phyloP scores from a whole-genome alignment of 805 yeast genomes.

The Wickerhamomyces bisporus region DNA sequence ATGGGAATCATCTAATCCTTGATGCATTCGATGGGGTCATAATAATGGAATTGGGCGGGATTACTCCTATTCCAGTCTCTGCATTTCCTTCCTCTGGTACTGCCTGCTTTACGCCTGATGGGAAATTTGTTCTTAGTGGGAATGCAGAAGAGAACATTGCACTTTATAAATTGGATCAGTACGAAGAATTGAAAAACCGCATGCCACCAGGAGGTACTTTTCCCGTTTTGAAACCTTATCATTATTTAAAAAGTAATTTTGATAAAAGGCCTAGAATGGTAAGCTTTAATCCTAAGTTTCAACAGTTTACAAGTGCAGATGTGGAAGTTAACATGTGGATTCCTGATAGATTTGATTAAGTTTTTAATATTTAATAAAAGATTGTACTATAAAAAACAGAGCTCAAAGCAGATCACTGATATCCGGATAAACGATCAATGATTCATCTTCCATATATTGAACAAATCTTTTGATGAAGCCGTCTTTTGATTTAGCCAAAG shows the following conservation, averaged over 20 bases:
- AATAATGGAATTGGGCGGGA: conserved; percentile 43
- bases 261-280: conserved; percentile 35
- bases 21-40: conserved; percentile 67
- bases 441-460: conserved; percentile 6
- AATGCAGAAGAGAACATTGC: conserved; percentile 48
- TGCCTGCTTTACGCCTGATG: conserved; percentile 63
- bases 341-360: conserved; percentile 14
- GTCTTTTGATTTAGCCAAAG: conserved; percentile 29
- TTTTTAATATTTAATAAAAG: too few relatives aligned
- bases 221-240: conserved; percentile 23
- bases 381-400: too few relatives aligned
- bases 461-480: conserved; percentile 4
- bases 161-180: conserved; percentile 45
- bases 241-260: conserved; percentile 13
- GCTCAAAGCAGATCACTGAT: background rate
- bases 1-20: conserved; percentile 52
- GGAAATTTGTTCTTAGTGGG: conserved; percentile 55
- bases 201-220: conserved; percentile 14
- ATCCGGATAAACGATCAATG: conserved; percentile 2
- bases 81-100: conserved; percentile 48
- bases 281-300: conserved; percentile 35
- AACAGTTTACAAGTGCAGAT: conserved; percentile 23
- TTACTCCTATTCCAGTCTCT: conserved; percentile 38
- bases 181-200: too few relatives aligned
- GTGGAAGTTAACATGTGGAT: conserved; percentile 18